Evolutionary conservation across 2,329 filamentous ascomycete genomes (phyloP).

Genomic region (Cytospora mali): DNA sequence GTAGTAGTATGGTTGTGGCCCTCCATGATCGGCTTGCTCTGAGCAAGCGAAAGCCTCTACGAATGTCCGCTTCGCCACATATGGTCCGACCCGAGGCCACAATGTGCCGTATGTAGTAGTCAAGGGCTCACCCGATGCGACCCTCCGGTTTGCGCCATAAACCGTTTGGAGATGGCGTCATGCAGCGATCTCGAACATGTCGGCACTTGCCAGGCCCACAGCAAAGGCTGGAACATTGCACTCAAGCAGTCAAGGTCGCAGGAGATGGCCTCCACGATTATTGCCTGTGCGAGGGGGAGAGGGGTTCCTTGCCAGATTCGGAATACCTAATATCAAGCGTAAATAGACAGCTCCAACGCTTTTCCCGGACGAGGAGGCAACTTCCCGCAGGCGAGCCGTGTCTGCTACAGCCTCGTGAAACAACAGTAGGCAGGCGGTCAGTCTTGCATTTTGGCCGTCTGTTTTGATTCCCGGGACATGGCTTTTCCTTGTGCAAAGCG

Average conservation of each 20-base stretch:
- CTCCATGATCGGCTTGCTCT: constrained; percentile 2
- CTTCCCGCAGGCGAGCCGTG: constrained; percentile 7
- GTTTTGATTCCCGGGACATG: neutral
- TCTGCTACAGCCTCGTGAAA: constrained; percentile 16
- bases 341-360: constrained; percentile 6
- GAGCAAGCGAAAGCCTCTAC: neutral
- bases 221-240: constrained; percentile 6
- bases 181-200: constrained; percentile 5
- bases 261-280: constrained; percentile 8
- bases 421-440: constrained; percentile 14
- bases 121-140: constrained; percentile 19
- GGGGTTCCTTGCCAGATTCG: constrained; percentile 14
- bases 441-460: constrained; percentile 10
- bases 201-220: constrained; percentile 13
- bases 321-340: constrained; percentile 1
- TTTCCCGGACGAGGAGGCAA: constrained; percentile 9
- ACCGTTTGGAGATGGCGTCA: constrained; percentile 5
- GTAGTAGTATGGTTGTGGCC: neutral
- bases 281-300: neutral
- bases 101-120: constrained; percentile 12
- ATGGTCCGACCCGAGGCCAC: constrained; percentile 7
- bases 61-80: constrained; percentile 8
- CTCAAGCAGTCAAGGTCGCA: neutral
- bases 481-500: constrained; percentile 5
- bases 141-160: constrained; percentile 2